Evolutionary conservation across 176 grass and related monocot species (phyloP), one percentile per base, ranked within the genome.

Genomic region (Zea luxurians): DNA sequence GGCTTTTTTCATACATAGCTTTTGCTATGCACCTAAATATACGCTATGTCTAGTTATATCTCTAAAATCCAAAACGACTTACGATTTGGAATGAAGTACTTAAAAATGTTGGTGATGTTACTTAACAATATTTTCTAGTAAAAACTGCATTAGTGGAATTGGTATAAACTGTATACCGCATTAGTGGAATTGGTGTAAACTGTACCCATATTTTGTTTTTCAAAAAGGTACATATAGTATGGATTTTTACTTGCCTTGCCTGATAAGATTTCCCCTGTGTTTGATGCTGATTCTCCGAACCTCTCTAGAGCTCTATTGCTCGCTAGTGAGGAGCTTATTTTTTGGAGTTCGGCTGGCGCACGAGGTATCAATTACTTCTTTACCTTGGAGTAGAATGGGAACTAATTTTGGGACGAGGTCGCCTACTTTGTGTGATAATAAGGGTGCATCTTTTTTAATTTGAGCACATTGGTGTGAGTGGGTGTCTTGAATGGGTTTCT

Each of bases 171-270:
- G 35, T 40, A 41, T 27, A 27, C 27, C 27, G 27, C 27, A 27
- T 27, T 27, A 27, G 27, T 27, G 27, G 27, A 63, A 72, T 40
- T 38, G 7, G 43, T 50, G 43, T 63, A 48, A 71, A 49, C 27
- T 21, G 35, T 40, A 41, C 36, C 27, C 6, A 49, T 60, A 59
- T 38, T 40, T 64, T 50, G 44, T 4, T 66, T 42, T 46, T 16
- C 34, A 72, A 71, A 71, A 71, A 61, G 61, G 55, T 17, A 54
- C 16, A 54, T 53, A 41, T 78, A 20, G 7, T 42, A 21, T 38
- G 35, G 10, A 15, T 4, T 54, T 66, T 12, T 18, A 53, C 47
- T 78, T 78, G 40, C 10, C 47, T 78, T 18, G 8, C 17, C 35
- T 66, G 35, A 5, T 10, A 78, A 52, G 46, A 11, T 78, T 78